Base-by-base conservation (phyloP, 2,329 filamentous ascomycete genomes). In the Phyllosticta ampelicida region DNA sequence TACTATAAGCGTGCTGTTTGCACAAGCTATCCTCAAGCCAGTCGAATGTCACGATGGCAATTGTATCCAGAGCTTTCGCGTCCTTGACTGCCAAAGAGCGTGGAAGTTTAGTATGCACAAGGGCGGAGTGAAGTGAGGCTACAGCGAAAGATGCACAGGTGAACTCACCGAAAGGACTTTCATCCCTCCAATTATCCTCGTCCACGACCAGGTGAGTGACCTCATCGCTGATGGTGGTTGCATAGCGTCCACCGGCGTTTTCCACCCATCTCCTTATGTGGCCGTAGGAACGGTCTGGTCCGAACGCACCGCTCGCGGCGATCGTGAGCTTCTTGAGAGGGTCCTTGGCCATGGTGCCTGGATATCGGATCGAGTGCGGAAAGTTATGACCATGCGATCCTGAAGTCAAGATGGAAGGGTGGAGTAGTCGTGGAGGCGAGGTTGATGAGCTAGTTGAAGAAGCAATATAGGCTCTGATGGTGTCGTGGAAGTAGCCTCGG, bases 141-240 rank as follows among this genome's bases (percentile, higher is more conserved):
- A n/a, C 11, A 9, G n/a, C 3, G n/a, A 18, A 23, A 2, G 6
- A 9, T 16, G 51, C 51, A n/a, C n/a, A 29, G 11, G 10, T 28
- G 21, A 49, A 74, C 77, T 69, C 63, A 72, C 68, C 53, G n/a
- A 60, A 56, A 19, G 77, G 70, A 60, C 70, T 68, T 1, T 75
- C 65, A 6, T 75, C 70, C 61, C 79, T 78, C 70, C 83, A 90
- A 16, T 85, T 80, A 30, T 83, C 77, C 54, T 79, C 74, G 0
- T 82, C 83, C 56, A 83, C 81, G 20, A 96, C 77, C 0, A 96
- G 73, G 70, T 95, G 90, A 0, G 90, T 95, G 9, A 86, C 81
- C 0, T 74, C 65, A 0, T 75, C 68, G 23, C 75, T 76, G 18
- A 89, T 71, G 0, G 76, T 72, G 1, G 74, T 68, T 0, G 74